Evolutionary conservation across 2,329 filamentous ascomycete species (phyloP).

Genomic region (Fusarium dlaminii): DNA sequence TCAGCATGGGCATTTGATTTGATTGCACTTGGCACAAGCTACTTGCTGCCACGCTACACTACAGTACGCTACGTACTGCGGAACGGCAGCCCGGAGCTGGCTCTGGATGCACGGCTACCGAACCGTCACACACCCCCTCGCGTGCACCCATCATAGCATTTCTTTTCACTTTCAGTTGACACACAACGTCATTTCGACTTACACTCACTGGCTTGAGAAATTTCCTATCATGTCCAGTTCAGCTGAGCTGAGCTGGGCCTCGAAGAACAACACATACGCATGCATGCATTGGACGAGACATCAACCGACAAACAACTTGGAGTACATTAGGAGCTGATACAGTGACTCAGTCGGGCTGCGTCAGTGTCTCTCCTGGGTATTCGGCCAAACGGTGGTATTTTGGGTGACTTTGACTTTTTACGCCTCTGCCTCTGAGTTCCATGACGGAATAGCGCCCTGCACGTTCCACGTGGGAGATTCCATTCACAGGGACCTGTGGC

Average conservation of each 20-base stretch:
- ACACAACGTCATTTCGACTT: conserved; percentile 26
- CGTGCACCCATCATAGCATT: conserved; percentile 23
- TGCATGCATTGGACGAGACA: background rate
- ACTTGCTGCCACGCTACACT: background rate
- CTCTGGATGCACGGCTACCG: conserved; percentile 36
- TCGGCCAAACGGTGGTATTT: conserved; percentile 37
- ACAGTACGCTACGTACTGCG: conserved; percentile 9
- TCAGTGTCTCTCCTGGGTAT: conserved; percentile 12
- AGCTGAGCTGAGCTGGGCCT: conserved; percentile 24
- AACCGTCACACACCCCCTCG: conserved; percentile 29
- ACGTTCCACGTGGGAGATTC: conserved; percentile 46
- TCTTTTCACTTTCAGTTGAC: background rate
- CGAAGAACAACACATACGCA: conserved; percentile 13
- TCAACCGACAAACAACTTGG: background rate
- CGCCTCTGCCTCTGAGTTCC: conserved; percentile 16
- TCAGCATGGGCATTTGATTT: conserved; percentile 30
- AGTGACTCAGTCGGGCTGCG: conserved; percentile 21
- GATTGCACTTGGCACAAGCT: conserved; percentile 34
- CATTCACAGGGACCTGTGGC: conserved; percentile 29
- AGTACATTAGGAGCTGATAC: background rate
- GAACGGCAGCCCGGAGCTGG: conserved; percentile 38
- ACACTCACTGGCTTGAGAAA: conserved; percentile 19
- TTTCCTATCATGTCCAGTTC: background rate
- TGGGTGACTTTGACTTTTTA: conserved; percentile 33
- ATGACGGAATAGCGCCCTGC: conserved; percentile 43